Evolutionary conservation across 139 green algal species (phyloP).

Genomic region (Micractinium conductrix): DNA sequence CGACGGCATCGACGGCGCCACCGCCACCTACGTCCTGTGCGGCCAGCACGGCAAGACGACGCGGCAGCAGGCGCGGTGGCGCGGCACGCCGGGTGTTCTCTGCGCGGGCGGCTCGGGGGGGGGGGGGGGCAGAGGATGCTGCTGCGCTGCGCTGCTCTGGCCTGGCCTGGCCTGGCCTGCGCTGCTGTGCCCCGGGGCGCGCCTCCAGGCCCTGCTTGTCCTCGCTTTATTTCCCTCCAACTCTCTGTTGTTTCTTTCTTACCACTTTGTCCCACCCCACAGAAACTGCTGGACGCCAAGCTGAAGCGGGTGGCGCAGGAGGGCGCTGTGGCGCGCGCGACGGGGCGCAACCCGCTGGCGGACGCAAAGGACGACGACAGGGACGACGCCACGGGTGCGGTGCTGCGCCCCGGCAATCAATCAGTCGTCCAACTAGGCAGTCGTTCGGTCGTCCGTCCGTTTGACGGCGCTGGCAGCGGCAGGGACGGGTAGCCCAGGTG

Average conservation of each 20-base stretch:
- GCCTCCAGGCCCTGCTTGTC: too few species aligned
- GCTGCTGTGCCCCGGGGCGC: too few species aligned
- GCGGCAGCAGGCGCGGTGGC: constrained; percentile 61
- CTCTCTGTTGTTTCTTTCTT: too few species aligned
- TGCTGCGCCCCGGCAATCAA: too few species aligned
- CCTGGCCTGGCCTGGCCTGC: too few species aligned
- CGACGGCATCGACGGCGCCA: constrained; percentile 71
- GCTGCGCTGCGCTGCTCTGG: too few species aligned
- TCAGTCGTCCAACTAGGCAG: too few species aligned
- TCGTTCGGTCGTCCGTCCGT: too few species aligned
- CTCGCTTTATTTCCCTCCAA: too few species aligned
- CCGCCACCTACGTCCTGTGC: constrained; percentile 69
- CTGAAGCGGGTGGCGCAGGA: constrained; percentile 60
- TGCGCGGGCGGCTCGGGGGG: neutral
- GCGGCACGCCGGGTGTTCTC: neutral
- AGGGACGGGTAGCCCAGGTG: too few species aligned
- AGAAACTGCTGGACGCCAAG: constrained; percentile 70
- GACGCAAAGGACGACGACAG: constrained; percentile 31
- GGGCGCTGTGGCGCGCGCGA: constrained; percentile 42
- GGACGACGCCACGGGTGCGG: constrained; percentile 17
- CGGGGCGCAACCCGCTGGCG: constrained; percentile 40
- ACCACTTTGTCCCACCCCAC: neutral
- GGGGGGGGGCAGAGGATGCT: too few species aligned
- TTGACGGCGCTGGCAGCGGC: too few species aligned
- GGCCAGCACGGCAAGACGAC: constrained; percentile 69